phyloP scores from a whole-genome alignment of 164 flowering plant species.

The Brasenia schreberi region DNA sequence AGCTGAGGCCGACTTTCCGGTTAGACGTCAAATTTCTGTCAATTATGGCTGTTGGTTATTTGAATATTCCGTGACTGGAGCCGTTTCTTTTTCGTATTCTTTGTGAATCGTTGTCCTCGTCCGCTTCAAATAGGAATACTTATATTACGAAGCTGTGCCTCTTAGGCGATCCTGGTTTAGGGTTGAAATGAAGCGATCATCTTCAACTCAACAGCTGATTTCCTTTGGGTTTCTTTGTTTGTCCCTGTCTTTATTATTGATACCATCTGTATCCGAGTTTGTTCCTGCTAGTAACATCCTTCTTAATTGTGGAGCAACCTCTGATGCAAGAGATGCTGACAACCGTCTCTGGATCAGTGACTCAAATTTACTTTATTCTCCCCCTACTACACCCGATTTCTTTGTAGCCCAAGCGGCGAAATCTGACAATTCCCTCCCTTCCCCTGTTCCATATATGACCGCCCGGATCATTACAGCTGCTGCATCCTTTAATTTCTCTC shows the following conservation, averaged over 20 bases:
- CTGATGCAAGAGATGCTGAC: constrained; percentile 24
- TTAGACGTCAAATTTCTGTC: too few relatives aligned
- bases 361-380: constrained; percentile 27
- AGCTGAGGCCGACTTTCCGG: too few relatives aligned
- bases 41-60: too few relatives aligned
- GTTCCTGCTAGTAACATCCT: constrained; percentile 9
- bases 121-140: too few relatives aligned
- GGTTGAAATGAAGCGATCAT: neutral
- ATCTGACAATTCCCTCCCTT: constrained; percentile 49
- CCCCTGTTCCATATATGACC: constrained; percentile 53
- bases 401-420: constrained; percentile 14
- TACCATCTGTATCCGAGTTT: neutral
- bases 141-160: too few relatives aligned
- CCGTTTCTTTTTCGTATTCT: too few relatives aligned
- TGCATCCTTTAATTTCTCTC: constrained; percentile 24
- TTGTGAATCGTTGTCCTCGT: too few relatives aligned
- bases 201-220: neutral
- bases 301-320: constrained; percentile 32
- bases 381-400: constrained; percentile 12
- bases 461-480: constrained; percentile 41
- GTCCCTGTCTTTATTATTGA: neutral
- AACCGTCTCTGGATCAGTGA: constrained; percentile 35
- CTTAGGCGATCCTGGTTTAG: too few relatives aligned
- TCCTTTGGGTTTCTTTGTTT: neutral
- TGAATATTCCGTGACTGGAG: too few relatives aligned